Percentiles rank a stretch among this genome's conserved stretches.
These are phyloP conservation scores for Colletotrichum spinosum DNA, from an alignment of 2,329 filamentous ascomycete genomes.

Conservation along the genomic window DNA sequence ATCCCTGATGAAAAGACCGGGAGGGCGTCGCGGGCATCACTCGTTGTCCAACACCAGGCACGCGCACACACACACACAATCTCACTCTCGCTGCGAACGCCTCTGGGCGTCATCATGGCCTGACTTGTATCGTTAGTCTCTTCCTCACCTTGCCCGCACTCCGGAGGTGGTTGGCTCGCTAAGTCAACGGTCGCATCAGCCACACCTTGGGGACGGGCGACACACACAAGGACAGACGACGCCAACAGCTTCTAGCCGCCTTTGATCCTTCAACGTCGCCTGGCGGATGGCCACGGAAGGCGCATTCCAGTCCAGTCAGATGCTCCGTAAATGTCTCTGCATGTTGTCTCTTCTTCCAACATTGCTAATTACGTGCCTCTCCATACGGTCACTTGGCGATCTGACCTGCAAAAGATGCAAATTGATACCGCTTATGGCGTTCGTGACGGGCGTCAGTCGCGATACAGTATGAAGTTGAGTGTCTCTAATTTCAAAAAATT, in stretches of 20 bases:
- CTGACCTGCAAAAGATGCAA: not conserved
- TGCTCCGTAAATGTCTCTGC: not conserved
- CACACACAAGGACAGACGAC: conserved; percentile 12
- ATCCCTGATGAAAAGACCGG: too few species aligned
- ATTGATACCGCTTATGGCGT: conserved; percentile 4
- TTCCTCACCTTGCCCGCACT: conserved; percentile 4
- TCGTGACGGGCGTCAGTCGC: conserved; percentile 7
- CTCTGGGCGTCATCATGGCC: conserved; percentile 36
- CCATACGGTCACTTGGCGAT: too few species aligned
- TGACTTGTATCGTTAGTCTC: conserved; percentile 24
- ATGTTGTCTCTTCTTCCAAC: conserved; percentile 31
- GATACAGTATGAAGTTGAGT: not conserved
- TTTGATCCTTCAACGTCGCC: conserved; percentile 18
- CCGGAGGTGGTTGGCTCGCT: not conserved
- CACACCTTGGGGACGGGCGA: conserved; percentile 12
- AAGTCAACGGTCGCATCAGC: conserved; percentile 10
- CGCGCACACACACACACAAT: not conserved
- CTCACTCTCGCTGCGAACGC: conserved; percentile 17
- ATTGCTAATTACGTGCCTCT: not conserved
- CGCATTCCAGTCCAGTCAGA: conserved; percentile 20
- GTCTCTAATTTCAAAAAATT: conserved; percentile 15
- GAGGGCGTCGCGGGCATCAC: not conserved
- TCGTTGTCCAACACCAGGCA: conserved; percentile 2
- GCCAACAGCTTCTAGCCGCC: conserved; percentile 8
- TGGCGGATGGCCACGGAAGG: conserved; percentile 11